These are phyloP conservation scores for Pelargonium cotyledonis DNA, from an alignment of 441 rosid species.

Conservation along the genomic window DNA sequence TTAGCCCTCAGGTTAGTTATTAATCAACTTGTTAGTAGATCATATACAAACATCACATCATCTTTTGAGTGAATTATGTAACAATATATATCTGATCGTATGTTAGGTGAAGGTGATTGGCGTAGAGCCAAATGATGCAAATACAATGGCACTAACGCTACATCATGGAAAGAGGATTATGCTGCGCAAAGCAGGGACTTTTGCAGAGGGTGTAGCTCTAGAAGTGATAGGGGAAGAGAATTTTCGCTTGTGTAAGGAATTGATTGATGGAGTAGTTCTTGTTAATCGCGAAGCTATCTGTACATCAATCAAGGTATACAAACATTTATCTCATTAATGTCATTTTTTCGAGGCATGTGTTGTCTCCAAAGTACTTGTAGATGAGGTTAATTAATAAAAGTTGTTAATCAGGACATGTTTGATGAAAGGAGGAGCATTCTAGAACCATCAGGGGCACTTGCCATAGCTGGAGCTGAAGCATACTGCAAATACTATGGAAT, in stretches of 20 bases:
- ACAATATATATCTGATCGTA: no score
- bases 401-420: slow-evolving; percentile 63
- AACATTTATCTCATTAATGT: background rate
- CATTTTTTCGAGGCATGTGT: no score
- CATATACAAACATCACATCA: no score
- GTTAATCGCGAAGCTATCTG: slow-evolving; percentile 95
- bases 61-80: no score
- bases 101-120: slow-evolving; percentile 85
- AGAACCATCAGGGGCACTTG: slow-evolving; percentile 96
- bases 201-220: slow-evolving; percentile 98
- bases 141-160: slow-evolving; percentile 91
- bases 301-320: slow-evolving; percentile 81
- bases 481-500: slow-evolving; percentile 86
- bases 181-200: slow-evolving; percentile 81
- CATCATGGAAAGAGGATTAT: slow-evolving; percentile 84
- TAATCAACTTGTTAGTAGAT: no score
- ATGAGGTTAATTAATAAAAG: no score
- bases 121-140: slow-evolving; percentile 88
- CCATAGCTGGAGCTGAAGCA: slow-evolving; percentile 97
- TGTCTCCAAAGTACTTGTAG: no score
- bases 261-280: slow-evolving; percentile 88
- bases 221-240: slow-evolving; percentile 94
- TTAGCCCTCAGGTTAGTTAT: background rate
- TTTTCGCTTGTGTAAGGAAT: slow-evolving; percentile 65
- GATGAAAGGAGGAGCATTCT: slow-evolving; percentile 92